These are phyloP conservation scores for Nicotiana undulata DNA, from an alignment of 257 asterid species.

Conservation along the genomic window DNA sequence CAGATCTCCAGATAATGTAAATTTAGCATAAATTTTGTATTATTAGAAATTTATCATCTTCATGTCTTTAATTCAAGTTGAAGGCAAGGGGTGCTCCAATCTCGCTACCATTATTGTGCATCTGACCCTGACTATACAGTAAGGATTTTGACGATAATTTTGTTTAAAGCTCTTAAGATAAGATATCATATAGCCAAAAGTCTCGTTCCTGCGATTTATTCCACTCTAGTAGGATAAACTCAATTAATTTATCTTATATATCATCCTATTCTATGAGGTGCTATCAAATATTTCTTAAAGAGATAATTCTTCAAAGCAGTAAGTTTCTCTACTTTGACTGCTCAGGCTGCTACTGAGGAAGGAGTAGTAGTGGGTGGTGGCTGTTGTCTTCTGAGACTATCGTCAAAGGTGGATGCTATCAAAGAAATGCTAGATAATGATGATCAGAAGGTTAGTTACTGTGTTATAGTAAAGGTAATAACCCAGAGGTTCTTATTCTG, in stretches of 20 bases:
- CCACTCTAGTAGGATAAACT: not conserved
- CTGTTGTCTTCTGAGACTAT: constrained; percentile 73
- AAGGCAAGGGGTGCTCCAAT: not conserved
- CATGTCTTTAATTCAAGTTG: not conserved
- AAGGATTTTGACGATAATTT: not conserved
- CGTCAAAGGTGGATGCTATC: constrained; percentile 49
- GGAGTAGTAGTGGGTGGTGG: constrained; percentile 90
- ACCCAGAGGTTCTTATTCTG: not conserved
- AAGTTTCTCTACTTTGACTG: not conserved
- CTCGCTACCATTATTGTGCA: not conserved
- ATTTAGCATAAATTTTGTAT: not conserved
- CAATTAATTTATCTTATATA: not conserved
- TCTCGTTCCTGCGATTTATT: not conserved
- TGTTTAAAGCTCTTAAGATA: not conserved
- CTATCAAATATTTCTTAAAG: not conserved
- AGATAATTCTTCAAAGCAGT: not conserved
- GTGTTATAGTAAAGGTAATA: not conserved
- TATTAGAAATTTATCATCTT: not conserved
- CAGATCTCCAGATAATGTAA: too few relatives aligned
- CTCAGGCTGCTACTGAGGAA: constrained; percentile 84
- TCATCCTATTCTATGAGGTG: not conserved
- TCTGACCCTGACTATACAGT: not conserved
- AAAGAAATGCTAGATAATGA: constrained; percentile 58
- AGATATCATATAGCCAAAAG: not conserved
- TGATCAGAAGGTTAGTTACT: constrained; percentile 50